A percentile compares a stretch with the other conserved stretches of the same genome.
phyloP scores from a whole-genome alignment of 2,329 filamentous ascomycete species.

The Fusarium buharicum region DNA sequence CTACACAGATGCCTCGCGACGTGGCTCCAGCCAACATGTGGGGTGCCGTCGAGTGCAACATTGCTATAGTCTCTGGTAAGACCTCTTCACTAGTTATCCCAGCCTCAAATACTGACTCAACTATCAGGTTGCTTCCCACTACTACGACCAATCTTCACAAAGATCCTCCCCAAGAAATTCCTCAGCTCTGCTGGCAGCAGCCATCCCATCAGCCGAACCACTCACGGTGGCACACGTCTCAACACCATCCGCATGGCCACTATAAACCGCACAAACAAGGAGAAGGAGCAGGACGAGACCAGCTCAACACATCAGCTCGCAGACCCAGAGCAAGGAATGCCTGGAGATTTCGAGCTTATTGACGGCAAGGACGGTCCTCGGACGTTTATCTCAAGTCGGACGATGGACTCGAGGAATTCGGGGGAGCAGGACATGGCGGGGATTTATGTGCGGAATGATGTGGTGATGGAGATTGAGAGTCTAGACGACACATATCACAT shows the following conservation, averaged over 20 bases:
- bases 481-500: conserved; percentile 8
- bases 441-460: conserved; percentile 34
- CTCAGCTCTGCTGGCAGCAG: conserved; percentile 39
- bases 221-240: conserved; percentile 1
- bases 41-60: conserved; percentile 39
- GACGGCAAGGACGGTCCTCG: conserved; percentile 18
- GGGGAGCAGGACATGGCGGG: conserved; percentile 21
- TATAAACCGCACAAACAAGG: conserved; percentile 33
- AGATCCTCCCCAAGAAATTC: conserved; percentile 36
- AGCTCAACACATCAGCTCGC: conserved; percentile 41
- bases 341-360: conserved; percentile 26
- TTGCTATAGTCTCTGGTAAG: conserved; percentile 39
- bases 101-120: not conserved
- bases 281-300: conserved; percentile 36
- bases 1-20: conserved; percentile 39
- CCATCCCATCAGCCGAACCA: conserved; percentile 35
- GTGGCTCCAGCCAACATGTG: conserved; percentile 32
- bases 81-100: too few relatives aligned
- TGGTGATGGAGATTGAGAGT: conserved; percentile 33
- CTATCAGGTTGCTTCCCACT: conserved; percentile 37
- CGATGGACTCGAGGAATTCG: conserved; percentile 1
- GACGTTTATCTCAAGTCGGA: conserved; percentile 28
- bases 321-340: conserved; percentile 25
- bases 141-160: conserved; percentile 39
- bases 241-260: conserved; percentile 32